Base-by-base conservation (phyloP, 2,329 filamentous ascomycete species). In the Aspergillus luchuensis region DNA sequence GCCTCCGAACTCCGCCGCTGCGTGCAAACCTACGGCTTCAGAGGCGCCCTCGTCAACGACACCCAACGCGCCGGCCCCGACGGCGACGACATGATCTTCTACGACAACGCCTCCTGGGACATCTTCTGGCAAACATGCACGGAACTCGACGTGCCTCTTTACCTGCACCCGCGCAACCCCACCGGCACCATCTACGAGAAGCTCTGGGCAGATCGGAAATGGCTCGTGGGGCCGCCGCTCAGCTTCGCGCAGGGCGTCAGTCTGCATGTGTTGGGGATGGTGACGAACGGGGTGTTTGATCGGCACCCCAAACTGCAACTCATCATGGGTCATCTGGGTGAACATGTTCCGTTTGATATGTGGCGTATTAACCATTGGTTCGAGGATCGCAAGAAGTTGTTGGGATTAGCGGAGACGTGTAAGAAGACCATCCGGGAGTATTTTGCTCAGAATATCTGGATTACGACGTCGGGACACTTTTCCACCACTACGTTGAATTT, bases 121-220 rank as follows among this genome's bases (percentile, higher is more conserved):
- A 71, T 81, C 21, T 89, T 89, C 79, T 89, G 87, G 87, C 69
- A 78, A 11, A 82, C 81, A 0, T 80, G 82, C 8, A 79, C 79
- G 1, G 83, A 87, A 47, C 81, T 89, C 0, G 84, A 88, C 59
- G 86, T 88, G 0, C 86, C 87, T 0, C 80, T 89, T 52, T 89
- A 89, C 67, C 78, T 89, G 1, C 87, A 89, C 71, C 87, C 86
- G 0, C 78, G 83, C 51, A 82, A 83, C 64, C 84, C 87, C 1
- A 84, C 83, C 0, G 85, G 85, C 6, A 79, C 78, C 17, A 80
- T 86, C 57, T 78, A 84, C 66, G 83, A 87, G 4, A 84, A 84
- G 67, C 79, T 87, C 6, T 88, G 82, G 79, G 82, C 81, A 1
- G 79, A 86, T 66, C 79, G 85, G 21, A 82, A 82, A 68, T 88